Percentiles rank a stretch among this genome's conserved stretches.
Conservation (phyloP, 1,284 basidiomycete species). For the Ceratobasidium sp. region DNA sequence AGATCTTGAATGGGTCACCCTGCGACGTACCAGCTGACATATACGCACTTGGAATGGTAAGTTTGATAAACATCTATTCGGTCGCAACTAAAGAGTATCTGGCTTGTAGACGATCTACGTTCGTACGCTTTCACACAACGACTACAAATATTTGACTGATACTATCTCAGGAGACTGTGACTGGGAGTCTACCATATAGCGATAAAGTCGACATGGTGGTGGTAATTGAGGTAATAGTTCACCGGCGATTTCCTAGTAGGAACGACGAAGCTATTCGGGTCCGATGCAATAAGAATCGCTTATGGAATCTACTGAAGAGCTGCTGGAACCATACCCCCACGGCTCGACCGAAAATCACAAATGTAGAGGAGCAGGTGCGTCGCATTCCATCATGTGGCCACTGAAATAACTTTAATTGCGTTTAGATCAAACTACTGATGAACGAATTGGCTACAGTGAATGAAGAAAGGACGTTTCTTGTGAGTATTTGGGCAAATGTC, state of each 20-base stretch:
- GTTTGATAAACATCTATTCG: neutral
- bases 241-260: neutral
- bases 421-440: neutral
- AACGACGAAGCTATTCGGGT: neutral
- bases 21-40: neutral
- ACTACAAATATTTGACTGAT: no score
- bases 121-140: neutral
- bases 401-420: neutral
- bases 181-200: slow-evolving; percentile 8
- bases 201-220: slow-evolving; percentile 1
- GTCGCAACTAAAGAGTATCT: neutral
- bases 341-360: neutral
- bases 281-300: neutral
- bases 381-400: no score
- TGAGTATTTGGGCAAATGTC: neutral
- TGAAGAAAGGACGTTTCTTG: neutral
- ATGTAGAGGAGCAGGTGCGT: slow-evolving; percentile 7
- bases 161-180: neutral
- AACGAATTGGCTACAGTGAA: neutral
- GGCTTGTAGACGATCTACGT: slow-evolving; percentile 17
- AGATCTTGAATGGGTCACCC: neutral
- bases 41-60: slow-evolving; percentile 34
- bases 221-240: neutral
- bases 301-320: slow-evolving; percentile 10
- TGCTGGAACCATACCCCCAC: slow-evolving; percentile 12